phyloP scores from a whole-genome alignment of 169 alveolate species.

The Plasmodium coatneyi region DNA sequence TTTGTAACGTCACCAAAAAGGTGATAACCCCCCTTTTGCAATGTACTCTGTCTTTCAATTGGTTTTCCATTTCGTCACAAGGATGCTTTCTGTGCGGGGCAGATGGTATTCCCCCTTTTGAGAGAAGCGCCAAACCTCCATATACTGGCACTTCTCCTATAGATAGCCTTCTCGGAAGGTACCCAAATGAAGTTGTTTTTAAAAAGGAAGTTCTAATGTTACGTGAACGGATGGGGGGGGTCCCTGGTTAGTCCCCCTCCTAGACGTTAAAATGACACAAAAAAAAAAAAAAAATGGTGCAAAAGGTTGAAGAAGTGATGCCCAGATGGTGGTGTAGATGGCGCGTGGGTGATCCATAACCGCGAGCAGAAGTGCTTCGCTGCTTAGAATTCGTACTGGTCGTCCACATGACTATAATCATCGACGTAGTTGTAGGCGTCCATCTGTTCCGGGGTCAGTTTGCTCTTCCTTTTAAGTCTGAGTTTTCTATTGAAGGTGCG shows the following conservation, averaged over 20 bases:
- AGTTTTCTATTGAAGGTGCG: constrained; percentile 19
- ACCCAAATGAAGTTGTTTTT: neutral
- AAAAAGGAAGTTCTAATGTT: neutral
- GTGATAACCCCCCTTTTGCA: neutral
- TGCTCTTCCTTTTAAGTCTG: constrained; percentile 7
- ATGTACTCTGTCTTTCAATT: neutral
- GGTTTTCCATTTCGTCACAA: neutral
- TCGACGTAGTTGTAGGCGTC: constrained; percentile 26
- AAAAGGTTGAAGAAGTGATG: neutral
- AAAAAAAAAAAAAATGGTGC: neutral
- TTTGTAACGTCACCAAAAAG: neutral
- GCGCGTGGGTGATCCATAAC: neutral
- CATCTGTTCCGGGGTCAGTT: neutral
- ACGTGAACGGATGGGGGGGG: neutral
- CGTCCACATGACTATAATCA: constrained; percentile 32
- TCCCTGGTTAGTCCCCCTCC: neutral
- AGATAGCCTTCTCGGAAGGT: neutral
- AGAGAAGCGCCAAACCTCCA: neutral
- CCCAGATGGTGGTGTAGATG: neutral
- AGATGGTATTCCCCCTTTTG: neutral
- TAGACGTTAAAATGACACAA: neutral
- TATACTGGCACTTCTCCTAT: neutral
- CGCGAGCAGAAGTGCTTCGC: neutral
- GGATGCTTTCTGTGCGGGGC: neutral
- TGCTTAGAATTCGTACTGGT: neutral